phyloP scores from a whole-genome alignment of 179 eudicot genomes.

The Actinidia arguta region DNA sequence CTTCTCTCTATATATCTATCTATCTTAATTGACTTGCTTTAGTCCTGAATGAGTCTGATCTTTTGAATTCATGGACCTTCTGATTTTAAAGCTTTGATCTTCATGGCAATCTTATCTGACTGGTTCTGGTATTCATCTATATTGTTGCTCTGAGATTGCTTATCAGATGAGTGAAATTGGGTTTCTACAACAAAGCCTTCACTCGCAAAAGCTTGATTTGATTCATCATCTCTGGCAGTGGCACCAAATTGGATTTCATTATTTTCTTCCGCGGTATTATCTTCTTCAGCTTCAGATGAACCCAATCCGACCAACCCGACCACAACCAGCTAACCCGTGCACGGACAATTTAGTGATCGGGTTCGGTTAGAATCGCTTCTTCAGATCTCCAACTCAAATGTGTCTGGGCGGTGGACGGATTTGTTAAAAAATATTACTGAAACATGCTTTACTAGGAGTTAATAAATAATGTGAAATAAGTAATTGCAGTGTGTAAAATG shows the following conservation, averaged over 20 bases:
- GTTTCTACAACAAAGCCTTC: constrained; percentile 1
- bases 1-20: too few species aligned
- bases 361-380: too few species aligned
- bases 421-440: too few species aligned
- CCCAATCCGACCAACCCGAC: too few species aligned
- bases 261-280: neutral
- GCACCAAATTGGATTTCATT: constrained; percentile 6
- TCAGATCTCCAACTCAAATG: too few species aligned
- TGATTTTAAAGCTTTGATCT: neutral
- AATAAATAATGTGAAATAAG: too few species aligned
- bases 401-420: too few species aligned
- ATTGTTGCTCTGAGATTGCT: neutral
- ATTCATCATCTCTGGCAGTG: constrained; percentile 3
- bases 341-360: too few species aligned
- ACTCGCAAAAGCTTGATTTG: neutral
- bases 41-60: constrained; percentile 26
- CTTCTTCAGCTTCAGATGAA: neutral
- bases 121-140: neutral
- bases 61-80: constrained; percentile 19
- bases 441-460: too few species aligned
- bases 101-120: constrained; percentile 12
- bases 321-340: too few species aligned
- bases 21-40: constrained; percentile 26
- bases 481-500: too few species aligned
- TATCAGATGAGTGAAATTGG: neutral